Evolutionary conservation across 2,329 filamentous ascomycete species (phyloP), one percentile per base, ranked within the genome.

Genomic region (Fusarium transvaalense): DNA sequence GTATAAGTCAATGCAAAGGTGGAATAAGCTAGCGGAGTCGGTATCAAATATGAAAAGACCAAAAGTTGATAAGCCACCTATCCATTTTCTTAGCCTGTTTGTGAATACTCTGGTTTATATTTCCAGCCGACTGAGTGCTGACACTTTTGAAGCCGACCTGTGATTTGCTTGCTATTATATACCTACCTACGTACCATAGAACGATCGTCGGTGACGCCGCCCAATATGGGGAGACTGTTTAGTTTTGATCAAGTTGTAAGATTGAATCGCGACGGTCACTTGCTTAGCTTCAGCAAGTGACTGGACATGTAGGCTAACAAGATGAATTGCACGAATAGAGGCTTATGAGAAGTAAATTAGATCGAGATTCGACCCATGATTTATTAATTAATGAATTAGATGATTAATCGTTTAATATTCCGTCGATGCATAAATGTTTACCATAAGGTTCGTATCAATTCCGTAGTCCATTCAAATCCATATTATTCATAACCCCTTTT

Each of bases 341-440:
- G 32, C 12, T 38, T 25, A 5, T 37, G n/a, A 39, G 25, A 51
- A 27, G 34, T 38, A 38, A 51, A 38, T 27, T 29, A 23, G 32
- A 51, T 27, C n/a, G 14, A 51, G n/a, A 23, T 29, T 51, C 14
- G 23, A 19, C 12, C 47, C 23, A 29, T 21, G 25, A 10, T 29
- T 29, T 53, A 48, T 51, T 53, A 50, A 74, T 74, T 73, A 73
- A 71, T 68, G 45, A 64, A 73, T 73, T 73, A 73, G 27, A 21
- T 38, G 31, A 60, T 69, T 73, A 73, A 61, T 38, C 68, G 58
- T 66, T 61, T 41, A 61, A 65, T 51, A 56, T 35, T 57, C 54
- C 53, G 54, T 61, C 50, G 19, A 55, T 48, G 29, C 41, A 37
- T 55, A 55, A 50, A 23, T 51, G 38, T 45, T 39, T 51, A 39